Evolutionary conservation across 225 moss, liverwort and hornwort genomes (phyloP).

Genomic region (Thuidium tamariscinum): DNA sequence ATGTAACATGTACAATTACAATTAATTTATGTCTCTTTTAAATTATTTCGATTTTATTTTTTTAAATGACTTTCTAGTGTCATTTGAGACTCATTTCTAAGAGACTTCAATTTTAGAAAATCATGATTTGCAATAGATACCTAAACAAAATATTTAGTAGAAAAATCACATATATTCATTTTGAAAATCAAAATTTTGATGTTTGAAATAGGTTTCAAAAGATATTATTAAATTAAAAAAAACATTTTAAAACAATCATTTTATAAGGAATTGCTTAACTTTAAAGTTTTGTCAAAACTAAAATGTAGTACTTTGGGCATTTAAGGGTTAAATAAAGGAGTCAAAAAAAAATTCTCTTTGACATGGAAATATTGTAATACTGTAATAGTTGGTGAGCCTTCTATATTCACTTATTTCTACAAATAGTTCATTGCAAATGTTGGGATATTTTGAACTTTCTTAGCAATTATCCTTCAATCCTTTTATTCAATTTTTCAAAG

Average conservation of each 20-base stretch:
- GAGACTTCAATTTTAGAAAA: fast-evolving
- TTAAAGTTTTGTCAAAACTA: background rate
- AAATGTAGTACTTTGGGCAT: fast-evolving
- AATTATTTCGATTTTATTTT: background rate
- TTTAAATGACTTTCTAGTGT: background rate
- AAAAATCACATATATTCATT: background rate
- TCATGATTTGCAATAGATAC: too few species aligned
- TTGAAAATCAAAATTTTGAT: fast-evolving
- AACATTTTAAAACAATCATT: fast-evolving
- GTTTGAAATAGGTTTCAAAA: background rate
- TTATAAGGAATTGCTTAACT: background rate
- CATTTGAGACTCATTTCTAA: background rate
- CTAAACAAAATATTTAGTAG: too few species aligned
- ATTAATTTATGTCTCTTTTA: fast-evolving
- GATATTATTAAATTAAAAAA: background rate
- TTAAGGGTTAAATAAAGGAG: background rate
- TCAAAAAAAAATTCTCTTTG: background rate
- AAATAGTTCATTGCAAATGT: background rate
- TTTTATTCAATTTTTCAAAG: fast-evolving
- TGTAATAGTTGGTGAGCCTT: background rate
- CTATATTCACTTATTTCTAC: fast-evolving
- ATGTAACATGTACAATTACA: too few species aligned
- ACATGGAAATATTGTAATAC: background rate
- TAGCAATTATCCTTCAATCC: background rate
- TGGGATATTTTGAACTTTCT: background rate